These are phyloP conservation scores for Coemansia sp. DNA, from an alignment of 192 early-diverging fungal species.

Conservation along the genomic window DNA sequence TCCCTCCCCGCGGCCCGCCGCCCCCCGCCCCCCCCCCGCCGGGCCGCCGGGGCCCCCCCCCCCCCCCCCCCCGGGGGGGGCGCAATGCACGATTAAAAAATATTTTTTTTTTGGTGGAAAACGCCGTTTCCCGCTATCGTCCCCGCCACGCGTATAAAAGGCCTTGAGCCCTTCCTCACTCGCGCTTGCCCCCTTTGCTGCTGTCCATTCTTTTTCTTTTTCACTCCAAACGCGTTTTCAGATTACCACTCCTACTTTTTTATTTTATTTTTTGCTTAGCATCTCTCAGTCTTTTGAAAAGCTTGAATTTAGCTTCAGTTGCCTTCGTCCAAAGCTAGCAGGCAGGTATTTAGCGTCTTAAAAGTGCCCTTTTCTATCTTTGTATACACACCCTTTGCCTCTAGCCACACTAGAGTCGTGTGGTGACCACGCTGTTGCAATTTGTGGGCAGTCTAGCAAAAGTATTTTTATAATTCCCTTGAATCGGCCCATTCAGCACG, in stretches of 20 bases:
- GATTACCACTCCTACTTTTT: slow-evolving; percentile 7
- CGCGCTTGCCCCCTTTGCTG: not conserved
- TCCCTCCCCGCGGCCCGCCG: too few species aligned
- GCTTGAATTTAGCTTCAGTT: not conserved
- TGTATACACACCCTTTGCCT: not conserved
- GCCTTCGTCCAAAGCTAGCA: not conserved
- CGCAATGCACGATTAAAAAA: too few species aligned
- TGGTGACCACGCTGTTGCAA: not conserved
- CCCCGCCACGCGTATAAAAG: slow-evolving; percentile 5
- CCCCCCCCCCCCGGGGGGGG: too few species aligned
- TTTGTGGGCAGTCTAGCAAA: slow-evolving; percentile 1
- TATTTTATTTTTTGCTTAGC: slow-evolving; percentile 11
- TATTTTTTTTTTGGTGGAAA: not conserved
- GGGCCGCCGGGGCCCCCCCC: too few species aligned
- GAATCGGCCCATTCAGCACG: not conserved
- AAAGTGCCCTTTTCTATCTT: not conserved
- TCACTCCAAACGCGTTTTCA: not conserved
- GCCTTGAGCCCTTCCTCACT: not conserved
- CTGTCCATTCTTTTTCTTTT: not conserved
- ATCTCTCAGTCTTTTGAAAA: not conserved
- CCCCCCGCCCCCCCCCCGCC: too few species aligned
- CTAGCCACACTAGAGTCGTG: not conserved
- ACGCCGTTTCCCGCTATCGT: not conserved
- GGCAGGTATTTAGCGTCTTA: not conserved
- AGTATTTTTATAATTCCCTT: not conserved